Evolutionary conservation across 176 grass and related monocot species (phyloP), one percentile per base, ranked within the genome.

Genomic region (Eragrostis nindensis): DNA sequence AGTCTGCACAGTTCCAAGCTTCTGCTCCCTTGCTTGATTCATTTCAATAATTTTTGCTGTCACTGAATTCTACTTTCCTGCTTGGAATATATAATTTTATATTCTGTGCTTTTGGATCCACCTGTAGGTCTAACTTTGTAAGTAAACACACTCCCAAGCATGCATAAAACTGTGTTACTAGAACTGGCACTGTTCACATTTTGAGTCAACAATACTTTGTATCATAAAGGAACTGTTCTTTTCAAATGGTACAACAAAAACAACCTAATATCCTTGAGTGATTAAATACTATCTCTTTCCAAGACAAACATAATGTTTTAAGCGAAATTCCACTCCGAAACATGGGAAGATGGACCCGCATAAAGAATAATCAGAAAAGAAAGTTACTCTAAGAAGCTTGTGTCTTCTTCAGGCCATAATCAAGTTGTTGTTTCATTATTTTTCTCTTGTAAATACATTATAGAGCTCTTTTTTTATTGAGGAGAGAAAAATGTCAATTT

Each of bases 1-100:
- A 84, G 62, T 82, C 68, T 70, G 22, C 77, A 42, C 27, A 46
- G 24, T 74, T 68, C 83, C 46, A 16, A 48, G 59, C 72, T 27
- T 61, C 27, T 42, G 72, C 38, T 66, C 69, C n/a, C 63, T 6
- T 3, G n/a, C 67, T 73, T 79, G 16, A 48, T 38, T 60, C 41
- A 70, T 71, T 77, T 70, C 67, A 14, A 43, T 73, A 4, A n/a
- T 62, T 62, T 67, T 4, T 38, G 16, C 13, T 67, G 17, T 63
- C 7, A 19, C 6, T 69, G 9, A 11, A 46, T 72, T 82, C 50
- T 68, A 38, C 4, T 53, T 86, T 69, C 50, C 38, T 52, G 24
- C 73, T 82, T 50, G 7, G 48, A 53, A 45, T 68, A 74, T 70
- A 74, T 41, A 40, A 67, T 5, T 47, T 24, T 76, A 40, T 55